These are phyloP conservation scores for Clathrus columnatus DNA, from an alignment of 768 basidiomycete species.

Conservation along the genomic window DNA sequence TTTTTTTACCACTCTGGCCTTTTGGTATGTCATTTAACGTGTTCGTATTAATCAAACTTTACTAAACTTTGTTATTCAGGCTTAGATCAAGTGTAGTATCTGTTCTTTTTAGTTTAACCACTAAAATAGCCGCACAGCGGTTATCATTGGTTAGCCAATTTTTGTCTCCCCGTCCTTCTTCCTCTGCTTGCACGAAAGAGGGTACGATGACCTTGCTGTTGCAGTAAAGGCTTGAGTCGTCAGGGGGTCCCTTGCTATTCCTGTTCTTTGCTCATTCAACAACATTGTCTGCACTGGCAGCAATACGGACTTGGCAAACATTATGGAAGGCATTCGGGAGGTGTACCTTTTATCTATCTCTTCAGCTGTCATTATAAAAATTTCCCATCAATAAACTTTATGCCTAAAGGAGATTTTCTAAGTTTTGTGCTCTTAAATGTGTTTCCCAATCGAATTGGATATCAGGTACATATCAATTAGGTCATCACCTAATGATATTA, in stretches of 20 bases:
- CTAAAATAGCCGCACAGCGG: conserved; percentile 10
- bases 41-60: no score
- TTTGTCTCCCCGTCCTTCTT: neutral
- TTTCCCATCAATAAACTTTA: no score
- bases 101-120: conserved; percentile 30
- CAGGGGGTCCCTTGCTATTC: neutral
- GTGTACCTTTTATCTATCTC: no score
- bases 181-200: neutral
- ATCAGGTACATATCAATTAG: no score
- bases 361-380: no score
- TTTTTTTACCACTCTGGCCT: conserved; percentile 22
- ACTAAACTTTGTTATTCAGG: no score
- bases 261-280: neutral
- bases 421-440: no score
- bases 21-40: no score
- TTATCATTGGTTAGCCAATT: neutral
- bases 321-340: neutral
- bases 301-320: neutral
- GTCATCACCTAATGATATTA: no score
- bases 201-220: neutral
- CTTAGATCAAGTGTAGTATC: conserved; percentile 36
- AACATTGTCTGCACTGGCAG: neutral
- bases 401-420: no score
- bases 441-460: no score
- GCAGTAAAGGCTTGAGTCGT: neutral